phyloP scores from a whole-genome alignment of 75 land plant genomes.

The Selaginella moellendorffii region DNA sequence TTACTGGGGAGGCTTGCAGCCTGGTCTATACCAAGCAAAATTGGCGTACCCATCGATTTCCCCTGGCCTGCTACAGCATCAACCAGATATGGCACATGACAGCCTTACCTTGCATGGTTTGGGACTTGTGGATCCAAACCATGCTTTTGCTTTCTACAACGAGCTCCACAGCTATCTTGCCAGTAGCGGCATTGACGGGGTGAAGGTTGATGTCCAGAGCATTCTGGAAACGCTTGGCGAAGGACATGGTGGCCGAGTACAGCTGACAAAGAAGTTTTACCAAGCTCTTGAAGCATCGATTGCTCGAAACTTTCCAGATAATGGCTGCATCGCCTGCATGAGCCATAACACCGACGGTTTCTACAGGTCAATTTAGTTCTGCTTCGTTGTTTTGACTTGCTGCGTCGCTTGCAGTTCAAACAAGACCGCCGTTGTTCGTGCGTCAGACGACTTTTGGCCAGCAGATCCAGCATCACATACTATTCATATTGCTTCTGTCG shows the following conservation, averaged over 20 bases:
- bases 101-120: constrained; percentile 35
- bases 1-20: constrained; percentile 79
- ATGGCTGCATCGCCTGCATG: constrained; percentile 86
- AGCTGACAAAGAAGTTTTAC: constrained; percentile 47
- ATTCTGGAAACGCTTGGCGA: constrained; percentile 82
- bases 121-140: constrained; percentile 67
- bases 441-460: constrained; percentile 94
- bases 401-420: constrained; percentile 50
- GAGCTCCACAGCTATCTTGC: constrained; percentile 82
- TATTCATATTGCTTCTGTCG: constrained; percentile 76
- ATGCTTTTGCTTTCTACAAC: constrained; percentile 51
- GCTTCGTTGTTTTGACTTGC: background rate
- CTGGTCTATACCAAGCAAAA: constrained; percentile 37
- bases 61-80: constrained; percentile 44
- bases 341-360: constrained; percentile 83
- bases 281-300: constrained; percentile 77
- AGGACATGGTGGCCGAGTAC: constrained; percentile 47
- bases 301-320: constrained; percentile 60
- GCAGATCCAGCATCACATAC: constrained; percentile 79
- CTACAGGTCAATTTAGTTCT: constrained; percentile 41
- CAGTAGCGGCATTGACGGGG: constrained; percentile 79
- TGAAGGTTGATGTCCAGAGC: constrained; percentile 86
- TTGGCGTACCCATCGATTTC: constrained; percentile 55
- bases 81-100: constrained; percentile 49
- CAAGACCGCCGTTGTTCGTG: constrained; percentile 77